Percentiles rank a stretch among this genome's conserved stretches.
Evolutionary conservation across 2,329 filamentous ascomycete species (phyloP).

Genomic region (Aaosphaeria pasadenensis): DNA sequence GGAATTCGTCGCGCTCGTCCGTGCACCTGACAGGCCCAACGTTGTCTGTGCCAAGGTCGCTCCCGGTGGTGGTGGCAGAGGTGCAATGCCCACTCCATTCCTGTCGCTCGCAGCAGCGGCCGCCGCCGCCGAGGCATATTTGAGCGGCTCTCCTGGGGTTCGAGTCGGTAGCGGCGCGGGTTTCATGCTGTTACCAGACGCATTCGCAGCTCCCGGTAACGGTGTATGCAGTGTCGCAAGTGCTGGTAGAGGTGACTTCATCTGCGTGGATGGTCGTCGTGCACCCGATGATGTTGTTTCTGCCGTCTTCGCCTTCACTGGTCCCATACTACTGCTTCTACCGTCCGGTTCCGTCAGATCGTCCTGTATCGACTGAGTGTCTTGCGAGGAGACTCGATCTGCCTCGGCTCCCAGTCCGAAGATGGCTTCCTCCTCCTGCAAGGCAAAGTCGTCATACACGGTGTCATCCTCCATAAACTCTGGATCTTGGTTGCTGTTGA

Average conservation of each 20-base stretch:
- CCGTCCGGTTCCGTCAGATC: slow-evolving; percentile 63
- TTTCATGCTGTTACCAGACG: slow-evolving; percentile 73
- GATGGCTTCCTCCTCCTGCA: slow-evolving; percentile 86
- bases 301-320: slow-evolving; percentile 54
- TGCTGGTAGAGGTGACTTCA: slow-evolving; percentile 92
- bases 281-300: slow-evolving; percentile 57
- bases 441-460: slow-evolving; percentile 90
- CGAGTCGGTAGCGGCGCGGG: slow-evolving; percentile 82
- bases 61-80: slow-evolving; percentile 85
- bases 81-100: slow-evolving; percentile 84
- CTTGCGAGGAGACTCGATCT: slow-evolving; percentile 91
- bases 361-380: slow-evolving; percentile 87
- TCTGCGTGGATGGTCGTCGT: slow-evolving; percentile 78
- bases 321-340: slow-evolving; percentile 48
- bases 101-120: slow-evolving; percentile 90
- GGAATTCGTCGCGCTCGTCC: slow-evolving; percentile 57
- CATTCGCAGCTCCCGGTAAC: slow-evolving; percentile 59
- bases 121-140: slow-evolving; percentile 94
- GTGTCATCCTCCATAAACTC: slow-evolving; percentile 94
- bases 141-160: slow-evolving; percentile 83
- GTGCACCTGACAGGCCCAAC: slow-evolving; percentile 51
- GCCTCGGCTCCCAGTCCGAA: slow-evolving; percentile 78
- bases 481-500: slow-evolving; percentile 80
- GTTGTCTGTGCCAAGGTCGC: slow-evolving; percentile 39
- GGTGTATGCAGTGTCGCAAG: slow-evolving; percentile 84